Evolutionary conservation across 2,329 filamentous ascomycete genomes (phyloP), one percentile per base, ranked within the genome.

Genomic region (Endothia cerciana): DNA sequence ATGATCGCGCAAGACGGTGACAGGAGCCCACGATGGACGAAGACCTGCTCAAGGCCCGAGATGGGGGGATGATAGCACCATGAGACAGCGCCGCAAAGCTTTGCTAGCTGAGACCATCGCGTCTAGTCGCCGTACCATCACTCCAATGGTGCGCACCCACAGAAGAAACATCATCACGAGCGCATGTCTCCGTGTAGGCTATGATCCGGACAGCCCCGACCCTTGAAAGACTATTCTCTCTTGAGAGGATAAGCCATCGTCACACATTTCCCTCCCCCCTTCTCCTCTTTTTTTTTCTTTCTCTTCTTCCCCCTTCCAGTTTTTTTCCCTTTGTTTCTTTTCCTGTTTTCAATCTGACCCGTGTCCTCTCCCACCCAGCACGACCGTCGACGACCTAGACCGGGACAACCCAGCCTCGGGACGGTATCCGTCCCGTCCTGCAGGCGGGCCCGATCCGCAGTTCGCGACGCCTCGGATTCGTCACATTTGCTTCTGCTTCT

Each of bases 401-500:
- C 13, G 17, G 57, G 57, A 45, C 57, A 59, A n/a, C 36, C 57
- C 38, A 43, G 57, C 38, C 57, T 43, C 57, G 57, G 57, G 11
- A 59, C 38, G 40, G 38, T 17, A 28, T 28, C 57, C 57, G 57
- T 59, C 33, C 57, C 57, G 57, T 59, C 57, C 38, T 43, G 57
- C 57, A 59, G 57, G 38, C 57, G 57, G 57, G 57, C 57, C 57
- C 57, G 57, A 59, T 59, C 57, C 57, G 38, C 57, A 43, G 57
- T 59, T 59, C 57, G 57, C 25, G 38, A 43, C 25, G 57, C 51
- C 51, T 55, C 51, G 51, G 28, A 55, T 55, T 55, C 57, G 38
- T 40, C 57, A 43, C 25, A 59, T 59, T 11, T 41, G n/a, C 6
- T 36, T 25, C 36, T 38, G 17, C 33, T 22, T 33, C 15, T 8